These are phyloP conservation scores for Elongisporangium prolatum DNA, from an alignment of 352 stramenopile species.

Conservation along the genomic window DNA sequence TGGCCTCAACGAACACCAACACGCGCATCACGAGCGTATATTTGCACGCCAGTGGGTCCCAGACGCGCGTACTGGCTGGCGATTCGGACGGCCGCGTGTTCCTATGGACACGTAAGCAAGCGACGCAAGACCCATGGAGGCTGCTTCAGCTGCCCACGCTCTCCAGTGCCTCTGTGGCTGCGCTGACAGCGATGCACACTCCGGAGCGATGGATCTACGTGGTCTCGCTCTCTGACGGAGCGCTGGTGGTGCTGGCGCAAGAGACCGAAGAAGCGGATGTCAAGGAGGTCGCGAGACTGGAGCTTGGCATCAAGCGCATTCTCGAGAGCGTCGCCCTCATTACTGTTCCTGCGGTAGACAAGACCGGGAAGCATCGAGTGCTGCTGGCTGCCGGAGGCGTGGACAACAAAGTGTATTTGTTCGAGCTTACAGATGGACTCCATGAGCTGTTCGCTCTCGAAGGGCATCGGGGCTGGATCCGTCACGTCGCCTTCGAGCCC, in stretches of 20 bases:
- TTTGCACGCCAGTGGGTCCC: conserved; percentile 12
- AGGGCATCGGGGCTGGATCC: conserved; percentile 68
- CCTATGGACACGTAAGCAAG: conserved; percentile 24
- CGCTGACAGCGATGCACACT: conserved; percentile 26
- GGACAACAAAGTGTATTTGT: conserved; percentile 61
- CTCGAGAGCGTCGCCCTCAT: conserved; percentile 42
- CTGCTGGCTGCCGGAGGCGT: conserved; percentile 63
- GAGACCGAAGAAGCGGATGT: background rate
- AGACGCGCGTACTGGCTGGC: conserved; percentile 37
- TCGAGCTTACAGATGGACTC: conserved; percentile 25
- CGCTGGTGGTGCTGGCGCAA: conserved; percentile 28
- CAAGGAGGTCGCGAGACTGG: conserved; percentile 14
- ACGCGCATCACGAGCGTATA: conserved; percentile 45
- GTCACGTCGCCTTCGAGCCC: conserved; percentile 47
- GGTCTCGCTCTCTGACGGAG: conserved; percentile 43
- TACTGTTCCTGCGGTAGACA: conserved; percentile 4
- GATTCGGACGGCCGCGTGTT: conserved; percentile 62
- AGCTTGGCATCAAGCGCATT: conserved; percentile 39
- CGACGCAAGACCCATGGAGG: conserved; percentile 9
- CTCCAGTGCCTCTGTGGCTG: conserved; percentile 30
- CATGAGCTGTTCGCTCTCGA: conserved; percentile 30
- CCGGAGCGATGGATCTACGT: conserved; percentile 27
- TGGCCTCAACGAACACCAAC: conserved; percentile 10
- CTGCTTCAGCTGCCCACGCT: conserved; percentile 16
- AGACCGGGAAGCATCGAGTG: conserved; percentile 17